Evolutionary conservation across 805 yeast genomes (phyloP).

Genomic region (Wickerhamiella brachini): DNA sequence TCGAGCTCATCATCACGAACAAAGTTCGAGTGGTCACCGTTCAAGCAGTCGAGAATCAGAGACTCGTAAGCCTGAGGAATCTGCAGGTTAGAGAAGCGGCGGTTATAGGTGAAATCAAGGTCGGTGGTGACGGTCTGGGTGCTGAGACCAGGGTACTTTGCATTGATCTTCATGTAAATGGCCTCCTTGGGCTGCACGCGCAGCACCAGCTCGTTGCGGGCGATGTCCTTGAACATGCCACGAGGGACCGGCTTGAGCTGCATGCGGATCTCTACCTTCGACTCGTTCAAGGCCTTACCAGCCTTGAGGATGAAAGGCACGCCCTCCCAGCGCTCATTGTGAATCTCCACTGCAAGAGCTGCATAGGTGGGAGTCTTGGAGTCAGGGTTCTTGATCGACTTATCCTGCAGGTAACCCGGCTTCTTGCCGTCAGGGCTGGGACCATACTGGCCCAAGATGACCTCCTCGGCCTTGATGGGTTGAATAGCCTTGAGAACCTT

Average conservation of each 20-base stretch:
- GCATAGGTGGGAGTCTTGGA: slow-evolving; percentile 90
- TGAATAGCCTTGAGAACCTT: slow-evolving; percentile 74
- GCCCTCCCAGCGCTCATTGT: slow-evolving; percentile 96
- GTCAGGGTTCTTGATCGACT: slow-evolving; percentile 55
- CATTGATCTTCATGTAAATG: slow-evolving; percentile 80
- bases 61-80: slow-evolving; percentile 98
- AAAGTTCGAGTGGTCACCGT: slow-evolving; percentile 92
- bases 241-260: slow-evolving; percentile 79
- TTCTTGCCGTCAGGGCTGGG: slow-evolving; percentile 75
- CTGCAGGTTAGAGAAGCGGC: slow-evolving; percentile 75
- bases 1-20: slow-evolving; percentile 97
- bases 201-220: slow-evolving; percentile 85
- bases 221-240: slow-evolving; percentile 69
- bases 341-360: slow-evolving; percentile 62
- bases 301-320: slow-evolving; percentile 94
- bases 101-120: slow-evolving; percentile 73
- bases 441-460: slow-evolving; percentile 78
- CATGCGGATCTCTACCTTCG: slow-evolving; percentile 87
- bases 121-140: slow-evolving; percentile 75
- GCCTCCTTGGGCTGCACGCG: slow-evolving; percentile 94
- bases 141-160: slow-evolving; percentile 85
- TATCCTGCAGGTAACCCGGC: slow-evolving; percentile 87
- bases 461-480: slow-evolving; percentile 48
- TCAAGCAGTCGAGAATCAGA: slow-evolving; percentile 74
- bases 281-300: slow-evolving; percentile 91